Base-by-base conservation (phyloP, 352 stramenopile species). In the Globisporangium ultimum region DNA sequence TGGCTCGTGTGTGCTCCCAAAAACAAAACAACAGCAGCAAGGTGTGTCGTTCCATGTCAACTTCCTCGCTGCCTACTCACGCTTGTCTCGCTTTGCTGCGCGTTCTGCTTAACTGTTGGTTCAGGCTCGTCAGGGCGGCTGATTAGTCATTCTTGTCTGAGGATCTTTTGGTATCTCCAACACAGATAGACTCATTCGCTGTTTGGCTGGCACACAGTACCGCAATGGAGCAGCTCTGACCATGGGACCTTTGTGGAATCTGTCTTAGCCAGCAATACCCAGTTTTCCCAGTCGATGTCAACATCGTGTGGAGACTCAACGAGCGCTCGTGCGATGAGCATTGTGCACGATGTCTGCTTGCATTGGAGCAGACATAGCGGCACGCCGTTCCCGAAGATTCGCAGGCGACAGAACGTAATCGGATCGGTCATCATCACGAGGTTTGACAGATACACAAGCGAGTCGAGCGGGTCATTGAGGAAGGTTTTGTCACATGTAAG, bases 351-450 rank as follows among this genome's bases (percentile, higher is more conserved):
- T 14, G 14, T 38, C 15, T 18, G 28, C 5, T 13, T 56, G 51
- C 14, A 48, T 2, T 10, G 2, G 17, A 56, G 21, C 34, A 48
- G 11, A 22, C 34, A 56, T 12, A 56, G 51, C 12, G 18, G 14
- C 20, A 56, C 51, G 14, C 36, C 51, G 9, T 40, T 45, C 1
- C 20, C 20, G 12, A 48, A n/a, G n/a, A 34, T 38, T 7, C 52
- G 18, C 21, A 49, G 38, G 8, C 38, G 21, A 5, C 12, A 20
- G 22, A 58, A 49, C 52, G 52, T 40, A 18, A 58, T 50, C 21
- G 40, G 52, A 41, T 50, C 52, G 21, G 52, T 49, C 52, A 58
- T 40, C 38, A 40, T 49, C 20, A 49, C 38, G 3, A 58, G 10
- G 40, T 58, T 58, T 14, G 40, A 32, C 52, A 58, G 10, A 22